Evolutionary conservation across 2,329 filamentous ascomycete genomes (phyloP), one percentile per base, ranked within the genome.

Genomic region (Colletotrichum coccodes): DNA sequence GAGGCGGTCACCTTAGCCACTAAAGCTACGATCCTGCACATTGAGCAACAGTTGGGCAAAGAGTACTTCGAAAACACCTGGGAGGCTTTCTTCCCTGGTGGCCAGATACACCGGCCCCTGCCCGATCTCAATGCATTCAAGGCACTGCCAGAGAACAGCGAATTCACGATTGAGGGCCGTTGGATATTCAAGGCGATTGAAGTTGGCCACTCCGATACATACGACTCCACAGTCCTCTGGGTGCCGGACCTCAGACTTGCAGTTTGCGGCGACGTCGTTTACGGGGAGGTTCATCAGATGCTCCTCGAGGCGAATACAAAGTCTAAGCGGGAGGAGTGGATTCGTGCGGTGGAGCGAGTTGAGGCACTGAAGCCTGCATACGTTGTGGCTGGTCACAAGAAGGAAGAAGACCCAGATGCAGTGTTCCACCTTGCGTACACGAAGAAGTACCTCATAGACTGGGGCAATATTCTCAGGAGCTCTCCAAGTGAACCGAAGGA

Each of bases 251-350:
- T 83, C 1, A 67, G 64, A 4, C 75, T 83, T 6, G 81, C 76
- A 0, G 78, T 80, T 2, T 75, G 75, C 0, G 81, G 81, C 1
- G 81, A 83, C 65, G 76, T 78, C 26, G 78, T 81, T 1, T 82
- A 82, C 60, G 79, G 79, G 0, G 72, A 79, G 26, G 74, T 76
- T 6, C 77, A 81, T 52, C 78, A 79, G 70, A 77, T 76, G 69
- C 72, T 82, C 1, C 73, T 70, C 4, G 80, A 82, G 57, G 75
- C 76, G 0, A 77, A 76, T 47, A 82, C 78, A 1, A 63, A 73
- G 3, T 72, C 73, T 1, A 75, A 76, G 60, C 71, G 79, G 1
- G 61, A 72, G 9, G 72, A 75, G 14, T 82, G 80, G 80, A 73
- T 81, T 6, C 38, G 63, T 0, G 73, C 75, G 3, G 68, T 82